Evolutionary conservation across 2,329 filamentous ascomycete species (phyloP), one percentile per base, ranked within the genome.

Genomic region (Aspergillus niger): DNA sequence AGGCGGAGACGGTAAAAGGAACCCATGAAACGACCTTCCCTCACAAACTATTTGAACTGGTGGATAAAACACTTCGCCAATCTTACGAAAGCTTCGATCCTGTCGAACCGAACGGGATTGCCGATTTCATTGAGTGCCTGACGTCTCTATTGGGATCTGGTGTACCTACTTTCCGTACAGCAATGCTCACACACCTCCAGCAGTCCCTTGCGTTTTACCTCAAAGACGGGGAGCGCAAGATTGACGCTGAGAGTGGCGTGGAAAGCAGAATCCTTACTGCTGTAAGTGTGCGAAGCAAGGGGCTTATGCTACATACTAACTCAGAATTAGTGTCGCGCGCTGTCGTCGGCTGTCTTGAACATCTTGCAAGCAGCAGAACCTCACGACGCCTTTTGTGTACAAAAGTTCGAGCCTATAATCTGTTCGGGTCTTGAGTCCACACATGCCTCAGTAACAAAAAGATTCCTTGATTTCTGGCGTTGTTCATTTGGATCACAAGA

Each of bases 391-490:
- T 32, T 61, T 3, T 66, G 63, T 79, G 67, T 90, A 78, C 63
- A 86, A 75, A 73, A 80, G 70, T 69, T 87, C 3, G 80, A 84
- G 50, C 62, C 68, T 5, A 70, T 88, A 6, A 72, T 88, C 8
- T 75, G 80, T 30, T 78, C 84, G 51, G 83, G 83, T 2, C 80
- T 89, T 28, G 71, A 79, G 22, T 87, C 84, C 48, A 78, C 78
- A 5, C 81, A 84, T 63, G 79, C 76, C 50, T 74, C 72, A 3
- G 79, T 84, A 8, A 80, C 81, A 10, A 84, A 84, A 49, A 71
- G 71, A 3, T 83, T 86, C 2, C 80, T 88, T 26, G 70, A 75
- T 15, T 81, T 84, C 63, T 97, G 92, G 92, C 93, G 92, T 66
- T 72, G 76, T 0, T 83, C 88, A 0, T 92, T 91, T 69, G 87